Conservation (phyloP, 2,329 filamentous ascomycete species). For the Tolypocladium amazonense region DNA sequence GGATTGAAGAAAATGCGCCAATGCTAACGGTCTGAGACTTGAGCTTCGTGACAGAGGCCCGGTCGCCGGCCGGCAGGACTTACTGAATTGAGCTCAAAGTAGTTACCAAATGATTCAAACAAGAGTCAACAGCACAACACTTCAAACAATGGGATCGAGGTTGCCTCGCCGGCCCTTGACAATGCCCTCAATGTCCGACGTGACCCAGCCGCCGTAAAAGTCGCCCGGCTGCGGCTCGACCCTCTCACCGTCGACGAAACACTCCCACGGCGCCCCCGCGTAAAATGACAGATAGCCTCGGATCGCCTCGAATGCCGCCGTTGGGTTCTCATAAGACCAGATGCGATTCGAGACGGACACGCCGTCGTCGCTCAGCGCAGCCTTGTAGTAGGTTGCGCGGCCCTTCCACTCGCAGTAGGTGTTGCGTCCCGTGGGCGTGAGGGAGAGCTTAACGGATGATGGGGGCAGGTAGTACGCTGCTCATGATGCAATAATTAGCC, state of each 20-base stretch:
- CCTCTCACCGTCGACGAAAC: conserved; percentile 49
- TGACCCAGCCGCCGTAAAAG: conserved; percentile 56
- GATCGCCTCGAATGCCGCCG: conserved; percentile 38
- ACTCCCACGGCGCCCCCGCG: conserved; percentile 46
- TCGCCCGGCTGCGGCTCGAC: conserved; percentile 50
- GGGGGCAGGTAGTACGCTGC: conserved; percentile 50
- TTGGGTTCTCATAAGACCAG: conserved; percentile 49
- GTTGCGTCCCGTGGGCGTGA: conserved; percentile 31
- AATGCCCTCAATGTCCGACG: conserved; percentile 45
- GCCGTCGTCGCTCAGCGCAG: conserved; percentile 26
- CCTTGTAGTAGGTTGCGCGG: conserved; percentile 44
- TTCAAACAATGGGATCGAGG: conserved; percentile 22
- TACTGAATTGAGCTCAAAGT: neutral
- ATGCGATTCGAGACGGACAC: conserved; percentile 37
- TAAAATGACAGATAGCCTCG: conserved; percentile 49
- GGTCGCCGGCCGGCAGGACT: too few relatives aligned
- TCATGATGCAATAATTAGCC: neutral
- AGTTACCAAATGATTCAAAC: neutral
- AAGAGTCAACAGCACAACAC: neutral
- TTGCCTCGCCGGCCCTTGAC: conserved; percentile 32
- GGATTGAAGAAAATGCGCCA: too few relatives aligned
- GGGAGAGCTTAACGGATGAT: conserved; percentile 32
- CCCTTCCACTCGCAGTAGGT: conserved; percentile 54
- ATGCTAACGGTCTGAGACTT: too few relatives aligned
- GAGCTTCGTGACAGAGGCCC: too few relatives aligned